A percentile compares a stretch with the other conserved stretches of the same genome.
Evolutionary conservation across 257 asterid genomes (phyloP).

Genomic region (Fraxinus quadrangulata): DNA sequence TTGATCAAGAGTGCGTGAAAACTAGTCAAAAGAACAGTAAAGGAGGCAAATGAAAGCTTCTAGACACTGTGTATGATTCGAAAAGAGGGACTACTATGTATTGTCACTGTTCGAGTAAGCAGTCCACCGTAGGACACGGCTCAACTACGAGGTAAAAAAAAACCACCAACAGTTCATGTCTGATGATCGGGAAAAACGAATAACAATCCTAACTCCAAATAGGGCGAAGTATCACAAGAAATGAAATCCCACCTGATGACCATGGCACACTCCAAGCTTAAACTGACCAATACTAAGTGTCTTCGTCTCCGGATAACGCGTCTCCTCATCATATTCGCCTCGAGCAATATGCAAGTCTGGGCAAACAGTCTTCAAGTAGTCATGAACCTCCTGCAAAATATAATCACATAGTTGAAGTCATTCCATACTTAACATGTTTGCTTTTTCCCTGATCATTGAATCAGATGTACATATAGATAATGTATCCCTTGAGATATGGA

Average conservation of each 20-base stretch:
- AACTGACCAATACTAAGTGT: constrained; percentile 88
- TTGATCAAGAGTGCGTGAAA: not conserved
- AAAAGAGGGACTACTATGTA: not conserved
- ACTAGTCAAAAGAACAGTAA: not conserved
- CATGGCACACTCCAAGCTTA: constrained; percentile 95
- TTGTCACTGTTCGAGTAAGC: not conserved
- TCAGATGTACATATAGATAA: not conserved
- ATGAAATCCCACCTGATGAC: constrained; percentile 72
- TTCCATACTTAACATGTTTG: not conserved
- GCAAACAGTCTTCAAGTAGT: constrained; percentile 84
- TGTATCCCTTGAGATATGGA: not conserved
- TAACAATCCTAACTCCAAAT: not conserved
- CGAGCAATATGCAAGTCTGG: constrained; percentile 86
- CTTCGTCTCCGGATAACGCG: constrained; percentile 91
- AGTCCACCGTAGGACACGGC: not conserved
- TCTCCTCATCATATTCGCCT: constrained; percentile 91
- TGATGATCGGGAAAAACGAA: not conserved
- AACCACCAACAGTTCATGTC: not conserved
- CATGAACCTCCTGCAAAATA: constrained; percentile 81
- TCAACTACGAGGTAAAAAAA: not conserved
- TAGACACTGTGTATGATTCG: not conserved
- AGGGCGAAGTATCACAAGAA: constrained; percentile 16
- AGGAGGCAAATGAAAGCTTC: not conserved
- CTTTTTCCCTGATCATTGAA: constrained; percentile 6
- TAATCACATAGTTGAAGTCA: constrained; percentile 11